A percentile compares a stretch with the other conserved stretches of the same genome.
Evolutionary conservation across 306 rosid species (phyloP).

Genomic region (Quercus aquifolioides): DNA sequence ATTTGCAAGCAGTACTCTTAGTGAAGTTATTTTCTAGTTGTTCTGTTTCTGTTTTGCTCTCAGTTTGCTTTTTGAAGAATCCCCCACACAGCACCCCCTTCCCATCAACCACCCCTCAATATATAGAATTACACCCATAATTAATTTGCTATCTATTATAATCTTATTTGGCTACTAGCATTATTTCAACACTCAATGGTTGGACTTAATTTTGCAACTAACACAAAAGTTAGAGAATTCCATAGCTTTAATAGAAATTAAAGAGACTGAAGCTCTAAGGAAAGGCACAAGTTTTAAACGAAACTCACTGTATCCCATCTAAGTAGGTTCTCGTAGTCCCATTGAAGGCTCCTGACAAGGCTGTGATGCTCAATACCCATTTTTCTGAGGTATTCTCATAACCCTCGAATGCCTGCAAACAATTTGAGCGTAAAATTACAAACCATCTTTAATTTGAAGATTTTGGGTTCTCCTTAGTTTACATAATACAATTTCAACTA

Average conservation of each 20-base stretch:
- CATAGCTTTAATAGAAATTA: neutral
- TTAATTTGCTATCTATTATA: neutral
- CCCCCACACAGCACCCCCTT: neutral
- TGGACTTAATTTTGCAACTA: neutral
- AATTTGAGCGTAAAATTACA: constrained; percentile 20
- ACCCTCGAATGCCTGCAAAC: constrained; percentile 75
- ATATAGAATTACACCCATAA: neutral
- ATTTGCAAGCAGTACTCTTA: neutral
- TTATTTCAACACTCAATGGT: neutral
- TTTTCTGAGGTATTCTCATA: constrained; percentile 70
- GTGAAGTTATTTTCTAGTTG: neutral
- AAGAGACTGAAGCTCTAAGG: neutral
- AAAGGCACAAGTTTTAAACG: constrained; percentile 1
- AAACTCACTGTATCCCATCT: constrained; percentile 96
- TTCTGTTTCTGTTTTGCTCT: neutral
- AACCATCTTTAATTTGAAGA: neutral
- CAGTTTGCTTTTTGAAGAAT: neutral
- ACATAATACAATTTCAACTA: constrained; percentile 2
- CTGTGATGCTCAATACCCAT: constrained; percentile 79
- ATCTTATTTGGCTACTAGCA: neutral
- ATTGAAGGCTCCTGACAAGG: constrained; percentile 95
- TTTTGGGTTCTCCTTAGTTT: neutral
- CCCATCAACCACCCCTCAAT: neutral
- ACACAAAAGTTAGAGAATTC: neutral
- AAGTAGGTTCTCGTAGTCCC: constrained; percentile 93